Conservation (phyloP, 495 filamentous ascomycete genomes). For the Aspergillus nanangensis region DNA sequence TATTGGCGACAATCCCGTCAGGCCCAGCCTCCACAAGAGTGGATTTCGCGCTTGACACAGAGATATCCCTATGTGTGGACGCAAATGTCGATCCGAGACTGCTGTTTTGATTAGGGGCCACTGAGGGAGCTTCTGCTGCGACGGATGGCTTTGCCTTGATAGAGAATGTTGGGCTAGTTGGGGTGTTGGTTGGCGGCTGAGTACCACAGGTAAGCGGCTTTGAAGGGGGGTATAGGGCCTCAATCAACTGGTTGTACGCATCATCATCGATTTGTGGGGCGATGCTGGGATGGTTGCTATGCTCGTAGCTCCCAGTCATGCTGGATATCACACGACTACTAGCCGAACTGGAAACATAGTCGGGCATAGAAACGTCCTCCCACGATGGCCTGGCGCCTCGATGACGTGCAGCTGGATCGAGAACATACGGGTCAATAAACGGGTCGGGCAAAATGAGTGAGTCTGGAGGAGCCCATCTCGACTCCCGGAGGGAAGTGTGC, state of each 20-base stretch:
- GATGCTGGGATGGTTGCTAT: conserved; percentile 41
- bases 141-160: conserved; percentile 23
- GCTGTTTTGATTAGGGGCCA: conserved; percentile 21
- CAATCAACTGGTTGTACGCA: conserved; percentile 35
- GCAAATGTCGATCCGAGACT: conserved; percentile 19
- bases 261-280: conserved; percentile 28
- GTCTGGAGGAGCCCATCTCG: conserved; percentile 19
- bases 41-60: conserved; percentile 27
- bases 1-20: conserved; percentile 12
- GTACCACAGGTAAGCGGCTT: conserved; percentile 28
- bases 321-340: conserved; percentile 41
- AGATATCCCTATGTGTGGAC: conserved; percentile 28
- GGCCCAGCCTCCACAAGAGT: conserved; percentile 9
- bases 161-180: conserved; percentile 24
- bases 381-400: conserved; percentile 37
- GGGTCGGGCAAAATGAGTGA: conserved; percentile 26
- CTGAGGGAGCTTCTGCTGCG: conserved; percentile 28
- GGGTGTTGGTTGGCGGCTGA: conserved; percentile 40
- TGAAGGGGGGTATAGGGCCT: conserved; percentile 39
- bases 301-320: conserved; percentile 43
- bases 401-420: conserved; percentile 27
- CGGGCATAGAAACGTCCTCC: conserved; percentile 52
- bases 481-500: conserved; percentile 11
- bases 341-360: conserved; percentile 38
- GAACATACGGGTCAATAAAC: conserved; percentile 31